Conservation (phyloP, 1,284 basidiomycete species). For the Athelia sp. region DNA sequence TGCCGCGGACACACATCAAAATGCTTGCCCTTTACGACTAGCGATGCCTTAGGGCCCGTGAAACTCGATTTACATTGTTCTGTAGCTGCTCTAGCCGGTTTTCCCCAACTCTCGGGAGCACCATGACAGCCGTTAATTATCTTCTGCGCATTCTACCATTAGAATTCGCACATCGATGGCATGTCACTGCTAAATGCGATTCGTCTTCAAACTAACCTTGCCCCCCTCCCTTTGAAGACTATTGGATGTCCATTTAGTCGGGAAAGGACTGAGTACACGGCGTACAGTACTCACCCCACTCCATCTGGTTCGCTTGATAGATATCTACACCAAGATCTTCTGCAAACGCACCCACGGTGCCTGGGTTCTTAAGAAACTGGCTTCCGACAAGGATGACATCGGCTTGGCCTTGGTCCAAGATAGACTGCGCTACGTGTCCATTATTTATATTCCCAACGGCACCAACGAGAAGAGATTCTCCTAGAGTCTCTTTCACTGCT, state of each 20-base stretch:
- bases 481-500: conserved; percentile 48
- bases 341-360: conserved; percentile 43
- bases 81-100: conserved; percentile 33
- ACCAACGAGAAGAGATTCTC: conserved; percentile 39
- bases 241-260: no score
- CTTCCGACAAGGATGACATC: conserved; percentile 55
- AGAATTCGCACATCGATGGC: no score
- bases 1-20: no score
- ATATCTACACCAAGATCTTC: conserved; percentile 46
- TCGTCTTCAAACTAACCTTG: no score
- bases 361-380: conserved; percentile 56
- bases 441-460: conserved; percentile 47
- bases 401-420: conserved; percentile 49
- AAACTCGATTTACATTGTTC: conserved; percentile 59
- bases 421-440: conserved; percentile 55
- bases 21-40: conserved; percentile 51
- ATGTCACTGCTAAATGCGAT: no score
- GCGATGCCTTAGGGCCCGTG: conserved; percentile 20
- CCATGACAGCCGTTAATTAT: no score
- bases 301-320: conserved; percentile 43
- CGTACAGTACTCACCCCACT: conserved; percentile 40
- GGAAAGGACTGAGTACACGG: no score
- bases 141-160: no score
- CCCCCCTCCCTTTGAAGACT: no score
- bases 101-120: conserved; percentile 5